Conservation (phyloP, 148 eudicot genomes). For the Talinum fruticosum region DNA sequence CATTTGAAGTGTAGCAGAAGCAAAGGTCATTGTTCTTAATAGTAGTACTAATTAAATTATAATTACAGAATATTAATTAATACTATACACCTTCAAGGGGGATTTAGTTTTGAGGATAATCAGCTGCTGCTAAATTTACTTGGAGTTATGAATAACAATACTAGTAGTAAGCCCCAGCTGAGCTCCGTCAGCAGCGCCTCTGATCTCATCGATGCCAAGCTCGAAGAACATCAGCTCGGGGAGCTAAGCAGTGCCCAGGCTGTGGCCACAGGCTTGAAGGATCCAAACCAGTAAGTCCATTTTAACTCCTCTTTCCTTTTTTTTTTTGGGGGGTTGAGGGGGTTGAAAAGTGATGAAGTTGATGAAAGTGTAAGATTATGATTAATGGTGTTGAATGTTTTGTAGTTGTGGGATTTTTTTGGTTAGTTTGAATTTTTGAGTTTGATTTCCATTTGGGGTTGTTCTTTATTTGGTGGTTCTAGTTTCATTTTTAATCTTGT, state of each 20-base stretch:
- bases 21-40: conserved; percentile 33
- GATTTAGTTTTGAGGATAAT: conserved; percentile 14
- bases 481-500: conserved; percentile 1
- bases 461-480: not conserved
- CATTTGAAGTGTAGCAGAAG: conserved; percentile 42
- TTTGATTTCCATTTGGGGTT: conserved; percentile 6
- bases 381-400: not conserved
- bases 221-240: conserved; percentile 94
- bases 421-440: not conserved
- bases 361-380: not conserved
- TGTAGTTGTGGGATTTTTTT: not conserved
- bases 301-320: not conserved
- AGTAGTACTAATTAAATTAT: conserved; percentile 6
- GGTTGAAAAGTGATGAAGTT: too few species aligned
- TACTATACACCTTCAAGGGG: conserved; percentile 12
- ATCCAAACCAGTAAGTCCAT: conserved; percentile 66
- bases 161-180: conserved; percentile 34
- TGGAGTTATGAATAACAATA: conserved; percentile 4
- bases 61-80: conserved; percentile 7
- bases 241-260: conserved; percentile 88
- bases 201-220: conserved; percentile 94
- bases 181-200: conserved; percentile 57
- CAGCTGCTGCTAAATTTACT: not conserved
- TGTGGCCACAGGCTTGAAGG: conserved; percentile 93
- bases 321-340: too few species aligned